Evolutionary conservation across 345 rosid genomes (phyloP), one percentile per base, ranked within the genome.

Genomic region (Cardiospermum halicacabum): DNA sequence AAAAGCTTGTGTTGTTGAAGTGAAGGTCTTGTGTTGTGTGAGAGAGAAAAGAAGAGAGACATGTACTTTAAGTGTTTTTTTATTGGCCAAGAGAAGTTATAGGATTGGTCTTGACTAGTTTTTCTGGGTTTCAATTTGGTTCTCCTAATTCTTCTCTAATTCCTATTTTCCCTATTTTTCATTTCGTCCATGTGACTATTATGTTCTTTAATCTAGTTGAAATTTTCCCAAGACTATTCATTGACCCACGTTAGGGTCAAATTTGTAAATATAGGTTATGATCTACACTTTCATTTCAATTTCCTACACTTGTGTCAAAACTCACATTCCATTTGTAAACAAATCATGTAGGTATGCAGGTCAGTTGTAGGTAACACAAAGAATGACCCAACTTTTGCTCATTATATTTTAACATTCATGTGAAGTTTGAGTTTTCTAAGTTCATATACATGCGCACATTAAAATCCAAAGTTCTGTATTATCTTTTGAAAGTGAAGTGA

Each of bases 61-160:
- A 47, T 18, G 51, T 16, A 22, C 50, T 16, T 45, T n/a, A n/a
- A n/a, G 18, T 40, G 7, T 45, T 47, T n/a, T 56, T 66, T 70
- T 42, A 71, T 72, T 74, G 89, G 88, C 66, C 13, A 53, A 65
- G 89, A 77, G 83, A 64, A 51, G 80, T 72, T 60, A 24, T 74
- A 84, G 88, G 78, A 63, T 68, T 56, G 51, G 59, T 36, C n/a
- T 66, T 82, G 85, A 75, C 84, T 70, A 56, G 24, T 71, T 47
- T 43, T 39, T 34, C n/a, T 50, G n/a, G 54, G 60, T 58, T 12
- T 54, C 19, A 13, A 5, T 47, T 47, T 11, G 50, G 60, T 56
- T 72, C 73, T 65, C 68, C 70, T 64, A 12, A 55, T 47, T 60
- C 40, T 55, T 25, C 74, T 73, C 69, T 48, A 42, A 60, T 60